These are phyloP conservation scores for Macrophomina tecta DNA, from an alignment of 2,329 filamentous ascomycete species.

Conservation along the genomic window DNA sequence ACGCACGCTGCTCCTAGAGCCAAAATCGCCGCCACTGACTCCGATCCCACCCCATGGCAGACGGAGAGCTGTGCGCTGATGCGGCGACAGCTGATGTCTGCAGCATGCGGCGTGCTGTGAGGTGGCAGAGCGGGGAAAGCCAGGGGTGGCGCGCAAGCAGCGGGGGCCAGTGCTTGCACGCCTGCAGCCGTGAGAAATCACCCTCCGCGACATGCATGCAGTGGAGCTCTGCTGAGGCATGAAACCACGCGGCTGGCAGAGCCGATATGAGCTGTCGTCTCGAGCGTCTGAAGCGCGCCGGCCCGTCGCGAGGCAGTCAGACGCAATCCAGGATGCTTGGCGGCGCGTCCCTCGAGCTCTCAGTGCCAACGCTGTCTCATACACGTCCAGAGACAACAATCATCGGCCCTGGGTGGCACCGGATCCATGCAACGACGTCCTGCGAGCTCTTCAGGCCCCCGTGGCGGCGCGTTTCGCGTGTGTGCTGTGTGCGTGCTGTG, in stretches of 20 bases:
- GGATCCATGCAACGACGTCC: not conserved
- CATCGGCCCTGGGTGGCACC: not conserved
- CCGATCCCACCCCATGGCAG: not conserved
- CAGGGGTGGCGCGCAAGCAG: constrained; percentile 14
- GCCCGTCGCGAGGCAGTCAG: constrained; percentile 5
- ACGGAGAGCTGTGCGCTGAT: not conserved
- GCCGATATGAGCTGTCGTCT: constrained; percentile 19
- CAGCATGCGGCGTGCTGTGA: constrained; percentile 1
- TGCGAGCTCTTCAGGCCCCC: not conserved
- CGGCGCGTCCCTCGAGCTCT: not conserved
- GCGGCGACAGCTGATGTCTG: constrained; percentile 1
- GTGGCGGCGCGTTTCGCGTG: not conserved
- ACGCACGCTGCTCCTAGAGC: constrained; percentile 12
- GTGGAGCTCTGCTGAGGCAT: constrained; percentile 14
- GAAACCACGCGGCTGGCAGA: not conserved
- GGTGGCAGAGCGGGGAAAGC: constrained; percentile 19
- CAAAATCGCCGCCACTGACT: constrained; percentile 20
- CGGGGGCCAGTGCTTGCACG: constrained; percentile 18
- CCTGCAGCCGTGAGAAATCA: constrained; percentile 18
- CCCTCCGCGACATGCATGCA: constrained; percentile 20
- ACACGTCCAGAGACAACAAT: not conserved
- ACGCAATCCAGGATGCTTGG: constrained; percentile 18
- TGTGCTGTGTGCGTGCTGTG: not conserved
- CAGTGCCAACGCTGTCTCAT: not conserved
- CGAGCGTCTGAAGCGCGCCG: constrained; percentile 19